A percentile compares a stretch with the other conserved stretches of the same genome.
These are phyloP conservation scores for Bipolaris sorokiniana DNA, from an alignment of 2,329 filamentous ascomycete genomes.

Conservation along the genomic window DNA sequence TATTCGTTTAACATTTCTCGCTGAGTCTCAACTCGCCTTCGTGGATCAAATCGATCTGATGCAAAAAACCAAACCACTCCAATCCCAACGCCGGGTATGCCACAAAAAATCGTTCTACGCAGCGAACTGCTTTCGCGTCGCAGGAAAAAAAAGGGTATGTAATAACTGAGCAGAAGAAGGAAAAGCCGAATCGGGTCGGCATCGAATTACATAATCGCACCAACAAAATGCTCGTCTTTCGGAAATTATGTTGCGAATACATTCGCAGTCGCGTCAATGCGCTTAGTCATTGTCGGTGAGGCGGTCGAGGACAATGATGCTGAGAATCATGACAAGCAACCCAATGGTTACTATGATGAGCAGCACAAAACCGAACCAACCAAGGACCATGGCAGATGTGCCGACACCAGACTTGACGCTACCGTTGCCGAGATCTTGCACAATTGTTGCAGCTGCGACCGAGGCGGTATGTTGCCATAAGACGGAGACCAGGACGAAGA, in stretches of 20 bases:
- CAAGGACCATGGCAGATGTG: conserved; percentile 94
- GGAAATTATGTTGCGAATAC: conserved; percentile 16
- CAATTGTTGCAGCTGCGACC: conserved; percentile 90
- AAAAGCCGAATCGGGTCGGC: conserved; percentile 36
- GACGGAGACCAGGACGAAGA: conserved; percentile 70
- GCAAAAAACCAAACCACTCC: conserved; percentile 15
- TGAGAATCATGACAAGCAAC: conserved; percentile 93
- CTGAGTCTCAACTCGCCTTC: conserved; percentile 10
- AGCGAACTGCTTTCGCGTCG: conserved; percentile 31
- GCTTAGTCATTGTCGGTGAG: conserved; percentile 53
- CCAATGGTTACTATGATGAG: conserved; percentile 96
- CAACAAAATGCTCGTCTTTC: conserved; percentile 20
- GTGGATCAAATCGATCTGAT: conserved; percentile 21
- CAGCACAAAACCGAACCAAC: conserved; percentile 95
- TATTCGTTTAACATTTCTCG: conserved; percentile 14
- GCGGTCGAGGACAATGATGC: conserved; percentile 78
- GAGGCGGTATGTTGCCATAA: conserved; percentile 96
- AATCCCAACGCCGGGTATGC: conserved; percentile 41
- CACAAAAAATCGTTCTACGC: conserved; percentile 32
- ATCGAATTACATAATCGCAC: conserved; percentile 33
- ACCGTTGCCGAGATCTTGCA: conserved; percentile 90
- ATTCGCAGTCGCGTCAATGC: not conserved
- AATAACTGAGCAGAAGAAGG: conserved; percentile 34
- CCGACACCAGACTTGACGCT: conserved; percentile 86
- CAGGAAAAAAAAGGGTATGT: conserved; percentile 40